phyloP scores from a whole-genome alignment of 768 basidiomycete genomes.

The Rhodotorula babjevae region DNA sequence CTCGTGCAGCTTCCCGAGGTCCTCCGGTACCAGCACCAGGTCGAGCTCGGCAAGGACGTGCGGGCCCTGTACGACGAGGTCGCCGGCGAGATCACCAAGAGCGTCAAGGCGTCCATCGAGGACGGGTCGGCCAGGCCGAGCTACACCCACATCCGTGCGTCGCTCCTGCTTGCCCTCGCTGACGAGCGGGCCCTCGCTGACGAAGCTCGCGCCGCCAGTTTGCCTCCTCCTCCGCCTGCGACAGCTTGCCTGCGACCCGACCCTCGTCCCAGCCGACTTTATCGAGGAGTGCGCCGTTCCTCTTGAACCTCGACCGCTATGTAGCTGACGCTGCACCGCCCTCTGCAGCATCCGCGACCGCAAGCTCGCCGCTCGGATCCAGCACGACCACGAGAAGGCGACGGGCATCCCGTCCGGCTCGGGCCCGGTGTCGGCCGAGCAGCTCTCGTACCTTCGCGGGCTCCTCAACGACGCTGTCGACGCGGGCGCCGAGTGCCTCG shows the following conservation, averaged over 20 bases:
- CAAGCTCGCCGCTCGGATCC: conserved; percentile 11
- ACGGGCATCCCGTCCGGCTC: background rate
- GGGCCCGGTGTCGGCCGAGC: background rate
- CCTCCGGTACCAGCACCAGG: conserved; percentile 69
- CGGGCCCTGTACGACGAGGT: conserved; percentile 56
- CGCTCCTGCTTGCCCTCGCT: background rate
- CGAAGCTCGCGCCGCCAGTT: conserved; percentile 52
- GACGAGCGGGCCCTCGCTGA: conserved; percentile 42
- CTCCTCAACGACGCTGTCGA: conserved; percentile 8
- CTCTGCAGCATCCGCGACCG: conserved; percentile 25
- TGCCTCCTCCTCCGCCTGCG: conserved; percentile 78
- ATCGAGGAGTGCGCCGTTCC: conserved; percentile 50
- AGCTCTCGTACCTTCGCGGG: conserved; percentile 11
- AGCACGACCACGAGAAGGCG: conserved; percentile 13
- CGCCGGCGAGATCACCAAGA: conserved; percentile 24
- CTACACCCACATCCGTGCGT: conserved; percentile 21
- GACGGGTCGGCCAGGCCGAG: conserved; percentile 38
- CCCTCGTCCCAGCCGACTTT: conserved; percentile 66
- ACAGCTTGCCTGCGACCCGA: conserved; percentile 74
- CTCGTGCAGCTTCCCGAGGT: conserved; percentile 76
- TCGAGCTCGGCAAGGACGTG: conserved; percentile 51
- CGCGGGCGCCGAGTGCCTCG: conserved; percentile 26
- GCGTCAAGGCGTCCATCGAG: conserved; percentile 16
- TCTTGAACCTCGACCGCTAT: background rate
- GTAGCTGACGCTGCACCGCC: background rate